Evolutionary conservation across 2,329 filamentous ascomycete species (phyloP), one percentile per base, ranked within the genome.

Genomic region (Pseudogymnoascus verrucosus): DNA sequence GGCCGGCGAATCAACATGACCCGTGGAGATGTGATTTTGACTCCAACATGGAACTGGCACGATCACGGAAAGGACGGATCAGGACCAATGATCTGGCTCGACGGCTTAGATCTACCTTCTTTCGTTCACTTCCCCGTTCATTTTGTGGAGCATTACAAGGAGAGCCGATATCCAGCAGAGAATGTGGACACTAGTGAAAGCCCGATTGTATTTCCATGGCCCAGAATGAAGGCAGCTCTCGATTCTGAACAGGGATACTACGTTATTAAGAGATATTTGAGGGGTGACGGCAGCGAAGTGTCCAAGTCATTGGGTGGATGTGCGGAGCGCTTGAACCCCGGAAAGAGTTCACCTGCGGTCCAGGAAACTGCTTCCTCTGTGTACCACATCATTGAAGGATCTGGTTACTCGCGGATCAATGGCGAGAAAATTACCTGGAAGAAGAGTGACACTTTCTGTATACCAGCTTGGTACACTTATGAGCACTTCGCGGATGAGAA

Each of bases 1-100:
- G 82, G 83, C 4, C 73, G 76, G 44, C 78, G 81, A 62, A 80
- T 86, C 66, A 72, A 74, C 1, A 80, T 86, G 70, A 69, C 75
- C 19, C 75, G 78, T 1, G 82, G 82, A 7, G 83, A 85, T 66
- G 80, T 85, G 1, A 81, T 85, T 12, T 71, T 85, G 0, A 86
- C 83, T 0, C 83, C 82, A 0, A 79, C 77, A 0, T 85, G 83
- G 83, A 80, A 84, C 68, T 85, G 80, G 77, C 83, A 84, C 65
- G 83, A 85, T 65, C 83, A 86, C 64, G 83, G 83, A 2, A 85
- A 85, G 59, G 82, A 85, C 64, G 79, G 82, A 7, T 74, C 75
- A 0, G 76, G 75, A 1, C 81, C 82, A 0, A 80, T 84, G 70
- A 79, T 86, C 28, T 86, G 83, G 83, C 74, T 86, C 1, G 83